Evolutionary conservation across 73 alveolate genomes (phyloP).

Genomic region (Effrenium voratum): DNA sequence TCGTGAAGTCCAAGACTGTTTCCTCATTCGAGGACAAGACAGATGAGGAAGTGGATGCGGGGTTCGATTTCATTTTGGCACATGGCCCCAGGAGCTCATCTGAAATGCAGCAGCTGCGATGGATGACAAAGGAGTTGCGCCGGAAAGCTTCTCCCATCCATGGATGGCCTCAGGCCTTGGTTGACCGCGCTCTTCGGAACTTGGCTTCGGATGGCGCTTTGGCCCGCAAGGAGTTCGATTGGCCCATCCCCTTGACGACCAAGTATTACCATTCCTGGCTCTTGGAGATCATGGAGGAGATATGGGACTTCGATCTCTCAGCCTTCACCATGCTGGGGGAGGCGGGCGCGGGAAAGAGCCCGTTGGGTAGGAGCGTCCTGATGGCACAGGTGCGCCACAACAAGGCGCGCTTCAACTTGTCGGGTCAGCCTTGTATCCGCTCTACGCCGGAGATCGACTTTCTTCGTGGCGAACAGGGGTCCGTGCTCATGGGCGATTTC

Average conservation of each 20-base stretch:
- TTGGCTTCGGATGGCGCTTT: constrained; percentile 27
- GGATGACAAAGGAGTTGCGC: constrained; percentile 29
- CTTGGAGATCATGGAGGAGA: neutral
- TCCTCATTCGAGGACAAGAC: neutral
- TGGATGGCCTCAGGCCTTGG: constrained; percentile 10
- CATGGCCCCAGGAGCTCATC: neutral
- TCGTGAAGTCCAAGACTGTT: neutral
- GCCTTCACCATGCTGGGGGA: constrained; percentile 2
- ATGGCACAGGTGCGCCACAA: constrained; percentile 34
- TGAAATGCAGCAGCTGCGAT: constrained; percentile 26
- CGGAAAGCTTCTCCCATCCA: constrained; percentile 7
- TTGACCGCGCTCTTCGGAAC: neutral
- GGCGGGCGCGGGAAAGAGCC: constrained; percentile 18
- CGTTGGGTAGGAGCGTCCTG: constrained; percentile 12
- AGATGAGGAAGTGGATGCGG: constrained; percentile 3
- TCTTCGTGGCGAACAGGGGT: neutral
- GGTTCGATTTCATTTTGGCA: neutral
- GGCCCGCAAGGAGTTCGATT: constrained; percentile 5
- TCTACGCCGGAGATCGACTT: constrained; percentile 22
- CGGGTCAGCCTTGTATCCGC: constrained; percentile 5
- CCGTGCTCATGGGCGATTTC: too few relatives aligned
- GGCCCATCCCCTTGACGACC: neutral
- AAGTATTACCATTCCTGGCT: neutral
- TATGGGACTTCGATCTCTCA: constrained; percentile 26
- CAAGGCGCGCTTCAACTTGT: neutral